Evolutionary conservation across 164 flowering plant genomes (phyloP), one percentile per base, ranked within the genome.

Genomic region (Cinnamomum micranthum): DNA sequence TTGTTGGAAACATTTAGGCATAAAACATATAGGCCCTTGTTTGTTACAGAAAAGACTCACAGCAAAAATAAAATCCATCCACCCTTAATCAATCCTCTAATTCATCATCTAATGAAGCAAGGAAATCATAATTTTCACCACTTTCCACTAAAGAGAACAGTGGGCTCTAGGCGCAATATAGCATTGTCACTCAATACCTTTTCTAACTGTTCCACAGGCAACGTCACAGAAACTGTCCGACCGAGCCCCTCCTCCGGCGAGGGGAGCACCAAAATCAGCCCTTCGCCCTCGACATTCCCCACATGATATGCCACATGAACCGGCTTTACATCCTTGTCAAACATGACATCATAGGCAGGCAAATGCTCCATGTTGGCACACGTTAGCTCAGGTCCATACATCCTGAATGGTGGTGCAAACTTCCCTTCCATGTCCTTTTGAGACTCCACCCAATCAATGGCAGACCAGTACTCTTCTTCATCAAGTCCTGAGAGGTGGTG

Each of bases 341-440:
- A 83, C 74, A 47, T 70, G 3, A 85, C 87, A 1, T 51, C 74
- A 35, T 85, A 89, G 13, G 80, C 70, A 13, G 74, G 70, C 80
- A 84, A 12, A 31, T 88, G 84, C 68, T 91, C 97, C 88, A 86
- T 71, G 81, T 81, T 85, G n/a, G 85, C 81, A 73, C 89, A 86
- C 0, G 97, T 91, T 20, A 93, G 83, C 70, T 83, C 88, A 27
- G 87, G 85, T 5, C 94, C 94, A 79, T 93, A 93, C 87, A 89
- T 86, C 66, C 73, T 76, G 65, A 82, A 85, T 0, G 89, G 87
- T 27, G 82, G 69, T 20, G 74, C 76, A 77, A 63, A 78, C 72
- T 81, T 82, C n/a, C 87, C 89, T 20, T 73, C 80, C 25, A 74
- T 87, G 2, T 50, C 85, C 80, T 80, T 85, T 50, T 50, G 76